Evolutionary conservation across 306 rosid genomes (phyloP), one percentile per base, ranked within the genome.

Genomic region (Lathyrus sativus): DNA sequence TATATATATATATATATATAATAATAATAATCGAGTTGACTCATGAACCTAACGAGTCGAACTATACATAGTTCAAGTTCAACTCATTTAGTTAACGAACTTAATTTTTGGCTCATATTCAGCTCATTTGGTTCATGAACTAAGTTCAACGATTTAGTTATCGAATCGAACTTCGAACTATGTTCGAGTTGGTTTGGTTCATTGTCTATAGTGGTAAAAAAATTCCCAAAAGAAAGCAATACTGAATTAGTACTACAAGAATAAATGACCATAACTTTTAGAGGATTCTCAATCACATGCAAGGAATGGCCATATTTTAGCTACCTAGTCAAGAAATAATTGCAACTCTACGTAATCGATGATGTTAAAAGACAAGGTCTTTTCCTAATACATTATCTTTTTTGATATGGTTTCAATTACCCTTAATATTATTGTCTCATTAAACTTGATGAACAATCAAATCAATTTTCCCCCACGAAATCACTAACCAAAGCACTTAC

Each of bases 231-330:
- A 28, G 3, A 51, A 18, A 51, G 13, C 19, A 51, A 22, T 11
- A 54, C 15, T 22, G 11, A 4, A 24, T 11, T 54, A 55, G 11
- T 28, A 12, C 57, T 56, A 6, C 39, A 56, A 28, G 2, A 28
- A 28, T 56, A 56, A 12, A 56, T 56, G 17, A 6, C 10, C 37
- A 55, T 26, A 11, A 12, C 38, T 15, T 9, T 5, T 26, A 26
- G 10, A 9, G 37, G n/a, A 26, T 54, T 24, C 35, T 26, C 17
- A 53, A 10, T 37, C 61, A 26, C 61, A 26, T 55, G 17, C 61
- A 55, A 55, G 37, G 38, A 26, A 12, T 55, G 62, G 15, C 10
- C 37, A 54, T 54, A 54, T 24, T 55, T 55, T 55, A 55, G 38
- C 62, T 6, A 35, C 7, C 2, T 35, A 35, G 39, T 35, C 39